Conservation (phyloP, 2,329 filamentous ascomycete genomes). For the Trichophyton simii region DNA sequence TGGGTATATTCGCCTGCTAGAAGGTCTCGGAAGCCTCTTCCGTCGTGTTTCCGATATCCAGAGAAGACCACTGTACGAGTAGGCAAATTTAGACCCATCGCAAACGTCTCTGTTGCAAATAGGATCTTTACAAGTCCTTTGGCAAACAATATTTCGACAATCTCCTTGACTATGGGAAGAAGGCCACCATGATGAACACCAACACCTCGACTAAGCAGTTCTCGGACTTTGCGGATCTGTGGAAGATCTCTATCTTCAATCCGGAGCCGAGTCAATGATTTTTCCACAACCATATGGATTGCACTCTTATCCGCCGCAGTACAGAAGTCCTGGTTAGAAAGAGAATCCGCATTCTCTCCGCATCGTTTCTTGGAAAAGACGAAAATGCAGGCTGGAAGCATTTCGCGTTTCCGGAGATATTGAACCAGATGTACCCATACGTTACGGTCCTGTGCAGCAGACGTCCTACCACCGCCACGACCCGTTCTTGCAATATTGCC, state of each 20-base stretch:
- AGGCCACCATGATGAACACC: slow-evolving; percentile 93
- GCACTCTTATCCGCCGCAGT: slow-evolving; percentile 89
- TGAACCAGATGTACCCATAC: slow-evolving; percentile 94
- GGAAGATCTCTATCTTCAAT: slow-evolving; percentile 81
- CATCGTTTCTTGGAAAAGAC: slow-evolving; percentile 98
- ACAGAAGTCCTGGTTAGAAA: slow-evolving; percentile 91
- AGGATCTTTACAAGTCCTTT: slow-evolving; percentile 91
- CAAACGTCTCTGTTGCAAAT: slow-evolving; percentile 96
- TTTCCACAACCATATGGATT: slow-evolving; percentile 95
- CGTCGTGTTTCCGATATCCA: slow-evolving; percentile 91
- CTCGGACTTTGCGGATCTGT: slow-evolving; percentile 77
- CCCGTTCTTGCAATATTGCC: slow-evolving; percentile 88
- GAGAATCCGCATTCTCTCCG: slow-evolving; percentile 89
- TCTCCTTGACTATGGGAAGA: slow-evolving; percentile 90
- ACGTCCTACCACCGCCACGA: slow-evolving; percentile 71
- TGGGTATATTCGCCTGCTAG: slow-evolving; percentile 95
- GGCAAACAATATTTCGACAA: slow-evolving; percentile 93
- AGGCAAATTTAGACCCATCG: slow-evolving; percentile 92
- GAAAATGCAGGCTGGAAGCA: slow-evolving; percentile 90
- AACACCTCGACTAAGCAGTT: slow-evolving; percentile 75
- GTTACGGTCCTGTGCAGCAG: slow-evolving; percentile 86
- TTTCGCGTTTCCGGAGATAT: slow-evolving; percentile 70
- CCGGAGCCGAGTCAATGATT: slow-evolving; percentile 80
- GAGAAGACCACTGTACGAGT: slow-evolving; percentile 96
- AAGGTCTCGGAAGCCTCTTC: slow-evolving; percentile 78